Conservation (phyloP, 2,329 filamentous ascomycete species). For the Colletotrichum musae region DNA sequence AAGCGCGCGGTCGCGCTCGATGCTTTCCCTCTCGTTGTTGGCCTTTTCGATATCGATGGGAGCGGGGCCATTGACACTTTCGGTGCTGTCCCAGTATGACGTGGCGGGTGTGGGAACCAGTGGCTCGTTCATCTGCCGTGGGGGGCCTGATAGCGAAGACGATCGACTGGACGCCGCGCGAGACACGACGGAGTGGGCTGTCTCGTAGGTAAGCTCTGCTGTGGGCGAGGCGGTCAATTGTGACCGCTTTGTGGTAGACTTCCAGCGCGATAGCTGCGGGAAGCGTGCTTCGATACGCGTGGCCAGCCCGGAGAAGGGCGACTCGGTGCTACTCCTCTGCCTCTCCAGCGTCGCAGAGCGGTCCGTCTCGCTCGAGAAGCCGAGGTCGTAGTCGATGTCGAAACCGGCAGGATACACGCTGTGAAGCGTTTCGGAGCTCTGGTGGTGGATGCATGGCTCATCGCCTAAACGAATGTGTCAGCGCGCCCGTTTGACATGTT, state of each 20-base stretch:
- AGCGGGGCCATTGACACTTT: conserved; percentile 65
- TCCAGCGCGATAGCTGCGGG: conserved; percentile 67
- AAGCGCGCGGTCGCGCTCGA: conserved; percentile 71
- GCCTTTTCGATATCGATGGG: conserved; percentile 68
- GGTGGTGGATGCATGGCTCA: conserved; percentile 71
- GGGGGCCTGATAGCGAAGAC: conserved; percentile 80
- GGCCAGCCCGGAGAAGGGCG: conserved; percentile 73
- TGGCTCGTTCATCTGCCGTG: conserved; percentile 65
- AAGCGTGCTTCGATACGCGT: conserved; percentile 76
- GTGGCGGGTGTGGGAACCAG: conserved; percentile 72
- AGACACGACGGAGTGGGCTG: conserved; percentile 72
- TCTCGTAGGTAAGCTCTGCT: conserved; percentile 88
- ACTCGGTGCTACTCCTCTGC: conserved; percentile 71
- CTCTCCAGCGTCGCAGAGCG: conserved; percentile 62
- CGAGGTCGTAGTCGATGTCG: conserved; percentile 75
- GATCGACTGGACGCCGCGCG: conserved; percentile 81
- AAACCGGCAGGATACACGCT: conserved; percentile 59
- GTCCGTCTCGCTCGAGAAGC: conserved; percentile 77
- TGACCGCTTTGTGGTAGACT: conserved; percentile 59
- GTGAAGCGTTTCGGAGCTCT: conserved; percentile 58
- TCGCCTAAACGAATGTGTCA: conserved; percentile 64
- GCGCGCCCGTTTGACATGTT: conserved; percentile 12
- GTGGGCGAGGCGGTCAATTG: conserved; percentile 71
- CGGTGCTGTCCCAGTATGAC: conserved; percentile 73
- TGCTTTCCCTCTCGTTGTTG: conserved; percentile 64